Evolutionary conservation across 2,329 filamentous ascomycete genomes (phyloP).

Genomic region (Piedraia hortae): DNA sequence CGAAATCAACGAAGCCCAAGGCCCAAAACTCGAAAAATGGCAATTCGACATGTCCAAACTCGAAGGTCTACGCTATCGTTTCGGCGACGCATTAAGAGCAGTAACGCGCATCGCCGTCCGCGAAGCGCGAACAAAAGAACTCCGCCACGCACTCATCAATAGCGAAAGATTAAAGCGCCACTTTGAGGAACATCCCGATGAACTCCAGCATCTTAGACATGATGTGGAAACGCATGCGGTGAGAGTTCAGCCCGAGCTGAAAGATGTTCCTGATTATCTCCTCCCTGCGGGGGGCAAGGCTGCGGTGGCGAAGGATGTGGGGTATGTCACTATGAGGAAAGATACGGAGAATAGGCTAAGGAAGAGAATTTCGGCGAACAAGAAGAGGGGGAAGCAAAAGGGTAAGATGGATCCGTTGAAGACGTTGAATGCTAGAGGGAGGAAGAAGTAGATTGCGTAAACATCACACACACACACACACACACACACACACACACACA

Average conservation of each 20-base stretch:
- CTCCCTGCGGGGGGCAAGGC: slow-evolving; percentile 48
- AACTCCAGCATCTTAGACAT: slow-evolving; percentile 55
- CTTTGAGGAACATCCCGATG: slow-evolving; percentile 89
- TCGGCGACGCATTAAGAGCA: slow-evolving; percentile 70
- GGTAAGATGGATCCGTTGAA: slow-evolving; percentile 56
- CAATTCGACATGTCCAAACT: slow-evolving; percentile 85
- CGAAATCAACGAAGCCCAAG: slow-evolving; percentile 58
- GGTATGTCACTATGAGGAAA: slow-evolving; percentile 43
- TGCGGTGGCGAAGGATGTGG: slow-evolving; percentile 34
- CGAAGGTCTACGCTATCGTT: slow-evolving; percentile 79
- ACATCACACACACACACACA: no score
- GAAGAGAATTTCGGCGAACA: slow-evolving; percentile 16
- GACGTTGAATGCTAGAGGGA: slow-evolving; percentile 37
- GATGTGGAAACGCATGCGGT: slow-evolving; percentile 69
- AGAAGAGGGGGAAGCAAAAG: slow-evolving; percentile 20
- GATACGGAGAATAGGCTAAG: slow-evolving; percentile 22
- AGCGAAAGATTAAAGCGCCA: slow-evolving; percentile 83
- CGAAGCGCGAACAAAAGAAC: slow-evolving; percentile 66
- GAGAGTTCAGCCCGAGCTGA: slow-evolving; percentile 64
- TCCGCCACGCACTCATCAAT: slow-evolving; percentile 71
- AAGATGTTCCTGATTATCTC: slow-evolving; percentile 82
- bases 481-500: no score
- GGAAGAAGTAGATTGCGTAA: slow-evolving; percentile 8
- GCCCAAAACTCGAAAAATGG: slow-evolving; percentile 66
- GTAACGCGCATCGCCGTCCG: slow-evolving; percentile 76